These are phyloP conservation scores for Sporisorium iseilematis-ciliati DNA, from an alignment of 1,284 basidiomycete genomes.

Conservation along the genomic window DNA sequence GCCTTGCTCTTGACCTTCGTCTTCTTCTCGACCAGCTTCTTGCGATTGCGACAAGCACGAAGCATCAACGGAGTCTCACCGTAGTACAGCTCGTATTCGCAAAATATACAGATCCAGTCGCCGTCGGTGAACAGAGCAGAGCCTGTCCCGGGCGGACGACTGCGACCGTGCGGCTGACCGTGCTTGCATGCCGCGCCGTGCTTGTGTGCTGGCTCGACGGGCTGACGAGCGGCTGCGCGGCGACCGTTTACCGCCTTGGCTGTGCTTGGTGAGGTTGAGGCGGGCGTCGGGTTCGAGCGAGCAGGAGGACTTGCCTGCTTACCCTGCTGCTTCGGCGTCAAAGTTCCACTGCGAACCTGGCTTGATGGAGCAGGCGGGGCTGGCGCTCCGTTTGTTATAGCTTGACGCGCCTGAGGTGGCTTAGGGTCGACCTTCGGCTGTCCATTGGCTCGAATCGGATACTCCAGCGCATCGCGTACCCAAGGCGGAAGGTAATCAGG, in stretches of 20 bases:
- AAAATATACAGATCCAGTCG: constrained; percentile 69
- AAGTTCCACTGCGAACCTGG: constrained; percentile 2
- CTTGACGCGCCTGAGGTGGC: neutral
- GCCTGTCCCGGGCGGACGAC: constrained; percentile 15
- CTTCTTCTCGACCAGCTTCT: constrained; percentile 64
- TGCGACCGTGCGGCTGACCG: constrained; percentile 16
- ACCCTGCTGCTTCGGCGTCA: constrained; percentile 5
- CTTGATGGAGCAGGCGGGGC: neutral
- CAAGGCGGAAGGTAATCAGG: constrained; percentile 12
- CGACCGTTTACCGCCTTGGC: constrained; percentile 14
- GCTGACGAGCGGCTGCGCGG: constrained; percentile 46
- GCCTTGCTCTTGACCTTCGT: constrained; percentile 62
- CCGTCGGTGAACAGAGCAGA: constrained; percentile 47
- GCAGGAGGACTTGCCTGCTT: neutral
- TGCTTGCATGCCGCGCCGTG: constrained; percentile 22
- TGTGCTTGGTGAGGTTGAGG: constrained; percentile 2
- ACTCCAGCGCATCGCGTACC: constrained; percentile 13
- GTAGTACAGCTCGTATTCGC: constrained; percentile 70
- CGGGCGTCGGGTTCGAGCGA: neutral
- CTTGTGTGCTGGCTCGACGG: constrained; percentile 60
- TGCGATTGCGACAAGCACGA: constrained; percentile 62
- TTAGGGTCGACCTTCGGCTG: neutral
- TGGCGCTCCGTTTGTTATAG: neutral
- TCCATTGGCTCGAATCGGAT: constrained; percentile 6
- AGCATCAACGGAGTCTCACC: constrained; percentile 65